phyloP scores from a whole-genome alignment of 176 grass and related monocot species.

The Eremochloa ophiuroides region DNA sequence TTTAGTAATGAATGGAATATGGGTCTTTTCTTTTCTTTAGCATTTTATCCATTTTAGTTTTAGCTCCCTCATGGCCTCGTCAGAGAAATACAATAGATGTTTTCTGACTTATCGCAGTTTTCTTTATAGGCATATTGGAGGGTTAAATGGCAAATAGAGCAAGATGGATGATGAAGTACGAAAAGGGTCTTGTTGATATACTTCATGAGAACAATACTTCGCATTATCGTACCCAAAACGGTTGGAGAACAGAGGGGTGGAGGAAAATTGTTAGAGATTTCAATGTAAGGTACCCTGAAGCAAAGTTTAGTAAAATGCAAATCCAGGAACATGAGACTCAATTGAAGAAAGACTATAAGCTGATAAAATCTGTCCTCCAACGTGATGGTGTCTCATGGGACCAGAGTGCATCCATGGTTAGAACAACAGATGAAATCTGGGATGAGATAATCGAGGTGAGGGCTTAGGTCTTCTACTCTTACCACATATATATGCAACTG shows the following conservation, averaged over 20 bases:
- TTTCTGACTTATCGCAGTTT: background rate
- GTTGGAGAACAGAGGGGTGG: slow-evolving; percentile 48
- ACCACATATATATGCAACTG: background rate
- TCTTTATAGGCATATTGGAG: background rate
- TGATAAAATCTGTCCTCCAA: slow-evolving; percentile 45
- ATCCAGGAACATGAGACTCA: slow-evolving; percentile 52
- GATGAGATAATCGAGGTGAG: slow-evolving; percentile 54
- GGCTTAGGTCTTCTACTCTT: background rate
- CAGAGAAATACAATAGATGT: slow-evolving; percentile 2
- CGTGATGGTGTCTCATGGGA: slow-evolving; percentile 43
- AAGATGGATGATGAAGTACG: slow-evolving; percentile 49
- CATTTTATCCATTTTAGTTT: background rate
- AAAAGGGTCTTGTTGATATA: slow-evolving; percentile 47
- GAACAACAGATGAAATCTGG: slow-evolving; percentile 45
- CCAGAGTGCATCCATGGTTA: slow-evolving; percentile 46
- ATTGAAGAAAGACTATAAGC: slow-evolving; percentile 43
- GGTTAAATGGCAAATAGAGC: slow-evolving; percentile 42
- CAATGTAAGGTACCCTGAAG: slow-evolving; percentile 39
- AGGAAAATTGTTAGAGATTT: slow-evolving; percentile 43
- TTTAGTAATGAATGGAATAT: background rate
- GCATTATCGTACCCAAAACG: slow-evolving; percentile 38
- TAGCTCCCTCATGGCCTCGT: background rate
- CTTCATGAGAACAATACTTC: slow-evolving; percentile 41
- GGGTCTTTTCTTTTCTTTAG: background rate
- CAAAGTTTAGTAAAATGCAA: slow-evolving; percentile 48